Percentiles rank a stretch among this genome's conserved stretches.
These are phyloP conservation scores for Ettlia oleoabundans DNA, from an alignment of 139 green algal genomes.

Conservation along the genomic window DNA sequence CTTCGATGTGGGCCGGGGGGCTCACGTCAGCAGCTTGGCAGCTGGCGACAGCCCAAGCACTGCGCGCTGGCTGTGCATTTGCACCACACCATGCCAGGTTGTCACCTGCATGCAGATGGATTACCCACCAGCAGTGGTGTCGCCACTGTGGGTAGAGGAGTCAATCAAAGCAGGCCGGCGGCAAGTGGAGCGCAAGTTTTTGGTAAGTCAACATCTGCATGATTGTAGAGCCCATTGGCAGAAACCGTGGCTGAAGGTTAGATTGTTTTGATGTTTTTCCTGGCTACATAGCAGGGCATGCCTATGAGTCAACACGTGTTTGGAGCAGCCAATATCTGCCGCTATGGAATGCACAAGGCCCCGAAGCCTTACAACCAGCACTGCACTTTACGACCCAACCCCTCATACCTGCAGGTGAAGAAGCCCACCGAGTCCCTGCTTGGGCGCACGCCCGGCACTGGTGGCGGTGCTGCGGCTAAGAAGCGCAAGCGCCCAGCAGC, in stretches of 20 bases:
- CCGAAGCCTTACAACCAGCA: too few relatives aligned
- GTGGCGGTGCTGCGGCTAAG: background rate
- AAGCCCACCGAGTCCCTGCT: conserved; percentile 35
- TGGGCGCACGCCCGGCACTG: conserved; percentile 16
- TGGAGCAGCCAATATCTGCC: too few relatives aligned
- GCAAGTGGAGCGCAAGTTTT: conserved; percentile 39
- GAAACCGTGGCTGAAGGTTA: too few relatives aligned
- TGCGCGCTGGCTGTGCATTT: background rate
- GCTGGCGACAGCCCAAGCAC: background rate
- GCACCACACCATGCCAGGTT: too few relatives aligned
- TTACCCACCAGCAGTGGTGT: conserved; percentile 38
- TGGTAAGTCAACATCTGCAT: background rate
- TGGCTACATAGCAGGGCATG: too few relatives aligned
- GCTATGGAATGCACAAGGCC: too few relatives aligned
- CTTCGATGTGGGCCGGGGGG: too few relatives aligned
- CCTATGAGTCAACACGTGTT: too few relatives aligned
- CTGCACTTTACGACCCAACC: too few relatives aligned
- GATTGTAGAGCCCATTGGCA: too few relatives aligned
- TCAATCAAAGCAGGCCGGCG: conserved; percentile 16
- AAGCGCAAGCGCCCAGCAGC: conserved; percentile 39
- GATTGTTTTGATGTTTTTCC: background rate
- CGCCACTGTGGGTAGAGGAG: conserved; percentile 51
- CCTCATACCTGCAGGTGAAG: conserved; percentile 24
- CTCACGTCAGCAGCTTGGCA: too few relatives aligned
- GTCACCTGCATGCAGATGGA: conserved; percentile 12